phyloP scores from a whole-genome alignment of 495 filamentous ascomycete species.

The Penicillium egyptiacum region DNA sequence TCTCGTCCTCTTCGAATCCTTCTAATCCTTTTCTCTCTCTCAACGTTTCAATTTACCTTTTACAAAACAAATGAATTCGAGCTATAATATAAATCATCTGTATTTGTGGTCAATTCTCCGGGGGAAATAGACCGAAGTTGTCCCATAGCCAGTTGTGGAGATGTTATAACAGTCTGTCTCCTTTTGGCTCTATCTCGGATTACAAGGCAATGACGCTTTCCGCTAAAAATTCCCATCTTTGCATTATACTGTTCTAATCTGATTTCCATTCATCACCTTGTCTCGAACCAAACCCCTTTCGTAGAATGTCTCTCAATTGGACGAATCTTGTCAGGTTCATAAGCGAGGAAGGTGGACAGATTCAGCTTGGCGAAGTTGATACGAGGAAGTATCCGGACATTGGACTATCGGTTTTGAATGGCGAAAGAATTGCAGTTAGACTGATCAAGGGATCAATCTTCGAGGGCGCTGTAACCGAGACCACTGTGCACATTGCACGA shows the following conservation, averaged over 20 bases:
- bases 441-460: conserved; percentile 32
- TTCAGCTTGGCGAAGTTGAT: conserved; percentile 37
- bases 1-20: too few species aligned
- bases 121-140: not conserved
- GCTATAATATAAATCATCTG: too few species aligned
- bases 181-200: not conserved
- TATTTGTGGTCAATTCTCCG: not conserved
- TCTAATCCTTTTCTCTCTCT: too few species aligned
- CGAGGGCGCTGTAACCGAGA: conserved; percentile 27
- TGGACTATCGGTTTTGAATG: conserved; percentile 28
- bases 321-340: conserved; percentile 43
- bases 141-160: not conserved
- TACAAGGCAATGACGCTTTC: not conserved
- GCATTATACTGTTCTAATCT: not conserved
- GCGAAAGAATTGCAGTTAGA: conserved; percentile 16
- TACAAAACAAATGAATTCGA: too few species aligned
- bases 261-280: not conserved
- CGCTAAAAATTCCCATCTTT: not conserved
- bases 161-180: not conserved
- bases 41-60: too few species aligned
- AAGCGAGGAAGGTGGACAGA: conserved; percentile 36
- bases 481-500: conserved; percentile 24
- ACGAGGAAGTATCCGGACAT: conserved; percentile 24
- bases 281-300: not conserved
- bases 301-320: conserved; percentile 22